phyloP scores from a whole-genome alignment of 2,329 filamentous ascomycete genomes.

The Penicillium digitatum region DNA sequence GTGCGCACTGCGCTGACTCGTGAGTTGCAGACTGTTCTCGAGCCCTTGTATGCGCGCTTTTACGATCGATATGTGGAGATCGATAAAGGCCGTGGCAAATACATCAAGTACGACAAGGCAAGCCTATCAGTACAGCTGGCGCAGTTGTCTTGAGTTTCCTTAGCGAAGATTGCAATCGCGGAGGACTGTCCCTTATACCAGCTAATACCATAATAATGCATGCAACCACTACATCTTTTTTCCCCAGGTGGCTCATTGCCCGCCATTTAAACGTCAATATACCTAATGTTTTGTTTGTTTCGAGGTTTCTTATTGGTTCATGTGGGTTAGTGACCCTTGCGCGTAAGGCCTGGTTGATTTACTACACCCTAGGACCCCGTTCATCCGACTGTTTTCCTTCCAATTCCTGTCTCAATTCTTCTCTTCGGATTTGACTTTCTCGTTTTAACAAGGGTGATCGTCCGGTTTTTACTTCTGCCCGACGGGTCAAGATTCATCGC shows the following conservation, averaged over 20 bases:
- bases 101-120: constrained; percentile 93
- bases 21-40: constrained; percentile 86
- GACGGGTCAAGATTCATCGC: too few species aligned
- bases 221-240: not conserved
- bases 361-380: too few species aligned
- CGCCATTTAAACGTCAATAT: not conserved
- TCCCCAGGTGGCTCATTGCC: not conserved
- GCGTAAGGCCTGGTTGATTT: too few species aligned
- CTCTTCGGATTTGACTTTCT: too few species aligned
- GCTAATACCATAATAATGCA: constrained; percentile 12
- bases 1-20: constrained; percentile 74
- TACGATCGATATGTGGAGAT: constrained; percentile 97
- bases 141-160: constrained; percentile 17
- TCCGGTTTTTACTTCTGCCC: too few species aligned
- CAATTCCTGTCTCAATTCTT: too few species aligned
- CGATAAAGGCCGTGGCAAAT: constrained; percentile 96
- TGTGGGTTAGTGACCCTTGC: too few species aligned
- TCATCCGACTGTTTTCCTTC: too few species aligned
- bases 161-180: not conserved
- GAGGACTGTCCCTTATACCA: not conserved
- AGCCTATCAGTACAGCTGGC: constrained; percentile 64
- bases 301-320: too few species aligned
- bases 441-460: too few species aligned
- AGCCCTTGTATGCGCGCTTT: constrained; percentile 90
- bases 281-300: too few species aligned